These are phyloP conservation scores for Polychytrium aggregatum DNA, from an alignment of 192 early-diverging fungal species.

Conservation along the genomic window DNA sequence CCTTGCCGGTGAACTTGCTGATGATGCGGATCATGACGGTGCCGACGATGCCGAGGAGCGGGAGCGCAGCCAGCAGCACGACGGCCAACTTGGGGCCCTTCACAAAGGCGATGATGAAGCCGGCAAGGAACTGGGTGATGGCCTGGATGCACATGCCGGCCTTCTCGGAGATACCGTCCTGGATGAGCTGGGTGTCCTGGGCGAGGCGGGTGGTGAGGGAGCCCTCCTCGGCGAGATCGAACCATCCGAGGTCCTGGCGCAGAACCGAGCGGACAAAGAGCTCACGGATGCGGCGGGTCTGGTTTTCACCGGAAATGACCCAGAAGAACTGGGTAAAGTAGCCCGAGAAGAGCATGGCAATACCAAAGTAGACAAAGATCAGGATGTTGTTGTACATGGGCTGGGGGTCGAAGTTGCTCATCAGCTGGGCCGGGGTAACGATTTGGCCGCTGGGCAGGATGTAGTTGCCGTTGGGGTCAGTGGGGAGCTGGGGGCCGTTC, in stretches of 20 bases:
- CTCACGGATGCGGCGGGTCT: slow-evolving; percentile 23
- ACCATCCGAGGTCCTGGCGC: slow-evolving; percentile 34
- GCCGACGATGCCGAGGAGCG: slow-evolving; percentile 46
- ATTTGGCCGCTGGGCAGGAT: no score
- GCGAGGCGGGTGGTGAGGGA: slow-evolving; percentile 26
- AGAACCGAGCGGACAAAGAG: slow-evolving; percentile 21
- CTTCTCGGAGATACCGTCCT: slow-evolving; percentile 45
- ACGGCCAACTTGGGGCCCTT: slow-evolving; percentile 74
- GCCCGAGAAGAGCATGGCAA: slow-evolving; percentile 38
- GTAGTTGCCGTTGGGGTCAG: no score
- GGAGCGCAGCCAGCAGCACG: slow-evolving; percentile 67
- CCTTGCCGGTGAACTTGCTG: slow-evolving; percentile 25
- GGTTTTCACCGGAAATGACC: no score
- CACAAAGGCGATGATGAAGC: slow-evolving; percentile 33
- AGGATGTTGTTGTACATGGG: no score
- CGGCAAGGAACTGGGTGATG: slow-evolving; percentile 20
- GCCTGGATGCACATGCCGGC: slow-evolving; percentile 30
- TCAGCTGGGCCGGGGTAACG: no score
- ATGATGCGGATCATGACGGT: slow-evolving; percentile 48
- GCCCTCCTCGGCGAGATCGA: slow-evolving; percentile 16
- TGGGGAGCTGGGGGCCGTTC: no score
- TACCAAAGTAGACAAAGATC: slow-evolving; percentile 50
- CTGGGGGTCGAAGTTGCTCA: no score
- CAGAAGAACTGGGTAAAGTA: no score
- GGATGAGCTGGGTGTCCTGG: slow-evolving; percentile 27